Evolutionary conservation across 2,329 filamentous ascomycete species (phyloP).

Genomic region (Hymenoscyphus fraxineus): DNA sequence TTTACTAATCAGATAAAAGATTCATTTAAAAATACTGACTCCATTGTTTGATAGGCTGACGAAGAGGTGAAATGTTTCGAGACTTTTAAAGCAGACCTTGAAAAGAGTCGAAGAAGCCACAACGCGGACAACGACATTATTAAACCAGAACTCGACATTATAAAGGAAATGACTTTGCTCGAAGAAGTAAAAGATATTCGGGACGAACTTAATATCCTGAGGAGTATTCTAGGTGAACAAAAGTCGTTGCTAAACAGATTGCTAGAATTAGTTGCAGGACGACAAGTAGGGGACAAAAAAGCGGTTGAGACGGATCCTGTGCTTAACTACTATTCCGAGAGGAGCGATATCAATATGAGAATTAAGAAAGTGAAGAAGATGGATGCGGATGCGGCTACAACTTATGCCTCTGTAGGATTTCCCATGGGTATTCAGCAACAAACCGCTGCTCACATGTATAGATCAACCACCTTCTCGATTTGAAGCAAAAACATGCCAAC

Average conservation of each 20-base stretch:
- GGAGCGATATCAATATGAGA: constrained; percentile 2
- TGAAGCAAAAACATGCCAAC: constrained; percentile 9
- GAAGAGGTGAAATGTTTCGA: constrained; percentile 1
- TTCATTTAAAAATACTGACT: background rate
- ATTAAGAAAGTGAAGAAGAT: constrained; percentile 5
- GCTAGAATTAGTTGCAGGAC: background rate
- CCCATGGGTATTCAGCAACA: background rate
- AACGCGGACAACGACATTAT: background rate
- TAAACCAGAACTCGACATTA: background rate
- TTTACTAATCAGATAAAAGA: background rate
- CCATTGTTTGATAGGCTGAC: background rate
- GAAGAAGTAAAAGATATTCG: constrained; percentile 8
- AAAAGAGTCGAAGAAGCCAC: background rate
- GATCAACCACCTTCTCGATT: constrained; percentile 7
- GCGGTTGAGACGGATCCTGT: background rate
- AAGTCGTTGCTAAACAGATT: background rate
- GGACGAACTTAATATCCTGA: constrained; percentile 4
- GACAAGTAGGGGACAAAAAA: background rate
- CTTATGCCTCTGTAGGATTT: background rate
- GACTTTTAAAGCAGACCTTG: background rate
- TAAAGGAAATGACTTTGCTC: background rate
- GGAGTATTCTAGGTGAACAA: background rate
- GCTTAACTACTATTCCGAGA: constrained; percentile 2
- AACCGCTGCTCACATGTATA: background rate
- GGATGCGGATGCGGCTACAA: background rate